These are phyloP conservation scores for Hirsutella minnesotensis DNA, from an alignment of 2,329 filamentous ascomycete genomes.

Conservation along the genomic window DNA sequence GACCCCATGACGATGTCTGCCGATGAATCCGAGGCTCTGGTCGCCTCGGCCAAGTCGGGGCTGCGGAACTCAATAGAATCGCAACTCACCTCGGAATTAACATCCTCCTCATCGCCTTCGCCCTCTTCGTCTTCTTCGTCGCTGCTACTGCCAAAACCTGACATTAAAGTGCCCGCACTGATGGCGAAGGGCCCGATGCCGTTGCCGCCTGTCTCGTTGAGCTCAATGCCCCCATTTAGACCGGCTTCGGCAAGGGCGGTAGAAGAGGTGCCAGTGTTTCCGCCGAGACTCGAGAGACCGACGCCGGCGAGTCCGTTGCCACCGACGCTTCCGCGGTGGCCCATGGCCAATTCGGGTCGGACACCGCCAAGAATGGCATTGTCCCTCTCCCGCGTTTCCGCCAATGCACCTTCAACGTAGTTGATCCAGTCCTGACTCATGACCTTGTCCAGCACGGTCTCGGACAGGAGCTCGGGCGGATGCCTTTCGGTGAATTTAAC, in stretches of 20 bases:
- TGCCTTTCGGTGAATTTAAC: slow-evolving; percentile 97
- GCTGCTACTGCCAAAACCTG: slow-evolving; percentile 87
- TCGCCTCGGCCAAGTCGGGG: slow-evolving; percentile 14
- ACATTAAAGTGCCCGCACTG: slow-evolving; percentile 64
- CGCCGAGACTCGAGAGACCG: slow-evolving; percentile 33
- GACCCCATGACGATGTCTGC: slow-evolving; percentile 19
- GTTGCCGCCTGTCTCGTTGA: slow-evolving; percentile 50
- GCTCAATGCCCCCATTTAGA: slow-evolving; percentile 63
- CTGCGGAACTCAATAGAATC: slow-evolving; percentile 21
- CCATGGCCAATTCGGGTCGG: slow-evolving; percentile 78
- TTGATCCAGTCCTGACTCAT: slow-evolving; percentile 85
- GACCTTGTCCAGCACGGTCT: slow-evolving; percentile 74
- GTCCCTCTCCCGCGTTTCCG: slow-evolving; percentile 88
- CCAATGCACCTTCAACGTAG: slow-evolving; percentile 86
- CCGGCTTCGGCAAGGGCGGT: slow-evolving; percentile 71
- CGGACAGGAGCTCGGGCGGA: slow-evolving; percentile 75
- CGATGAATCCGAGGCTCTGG: slow-evolving; percentile 13
- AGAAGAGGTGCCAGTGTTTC: slow-evolving; percentile 33
- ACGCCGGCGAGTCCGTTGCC: slow-evolving; percentile 34
- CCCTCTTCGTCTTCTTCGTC: slow-evolving; percentile 95
- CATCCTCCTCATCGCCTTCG: slow-evolving; percentile 71
- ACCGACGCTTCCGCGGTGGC: slow-evolving; percentile 55
- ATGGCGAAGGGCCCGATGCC: slow-evolving; percentile 63
- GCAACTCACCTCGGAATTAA: slow-evolving; percentile 52
- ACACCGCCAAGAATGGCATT: slow-evolving; percentile 97